These are phyloP conservation scores for Zymoseptoria ardabiliae DNA, from an alignment of 2,329 filamentous ascomycete genomes.

Conservation along the genomic window DNA sequence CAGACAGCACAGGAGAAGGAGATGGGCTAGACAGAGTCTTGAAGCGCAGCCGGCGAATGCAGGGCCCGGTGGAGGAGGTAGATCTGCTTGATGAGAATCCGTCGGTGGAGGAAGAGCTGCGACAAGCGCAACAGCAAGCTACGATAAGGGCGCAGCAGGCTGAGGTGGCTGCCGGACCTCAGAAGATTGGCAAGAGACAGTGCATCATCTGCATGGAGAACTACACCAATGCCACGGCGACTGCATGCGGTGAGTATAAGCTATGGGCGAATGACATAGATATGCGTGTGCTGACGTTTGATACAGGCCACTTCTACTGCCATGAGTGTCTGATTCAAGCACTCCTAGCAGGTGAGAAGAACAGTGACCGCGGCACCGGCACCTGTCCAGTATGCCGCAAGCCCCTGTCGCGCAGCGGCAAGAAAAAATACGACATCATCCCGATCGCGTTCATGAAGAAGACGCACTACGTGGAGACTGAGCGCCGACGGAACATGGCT, in stretches of 20 bases:
- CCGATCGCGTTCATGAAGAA: slow-evolving; percentile 21
- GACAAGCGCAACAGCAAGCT: slow-evolving; percentile 22
- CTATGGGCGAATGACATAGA: not conserved
- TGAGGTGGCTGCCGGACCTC: slow-evolving; percentile 19
- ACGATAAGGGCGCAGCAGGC: slow-evolving; percentile 22
- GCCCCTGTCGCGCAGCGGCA: slow-evolving; percentile 11
- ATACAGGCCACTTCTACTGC: slow-evolving; percentile 55
- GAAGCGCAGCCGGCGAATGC: slow-evolving; percentile 9
- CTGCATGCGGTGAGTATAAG: slow-evolving; percentile 49
- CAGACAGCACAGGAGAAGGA: slow-evolving; percentile 4
- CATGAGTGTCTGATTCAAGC: slow-evolving; percentile 56
- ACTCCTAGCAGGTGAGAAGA: slow-evolving; percentile 50
- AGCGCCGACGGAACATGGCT: not conserved
- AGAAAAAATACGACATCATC: slow-evolving; percentile 15
- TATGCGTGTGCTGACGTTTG: slow-evolving; percentile 5
- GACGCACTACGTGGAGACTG: slow-evolving; percentile 12
- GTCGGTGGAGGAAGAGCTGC: slow-evolving; percentile 30
- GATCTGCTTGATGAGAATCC: slow-evolving; percentile 15
- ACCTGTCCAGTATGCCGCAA: slow-evolving; percentile 38
- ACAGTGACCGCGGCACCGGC: slow-evolving; percentile 36
- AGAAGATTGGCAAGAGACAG: slow-evolving; percentile 41
- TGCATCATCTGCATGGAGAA: slow-evolving; percentile 60
- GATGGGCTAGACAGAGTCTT: slow-evolving; percentile 3
- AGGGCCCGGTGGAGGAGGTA: slow-evolving; percentile 12
- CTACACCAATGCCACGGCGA: slow-evolving; percentile 52